Base-by-base conservation (phyloP, 495 filamentous ascomycete species). In the Hypoxylon crocopeplum region DNA sequence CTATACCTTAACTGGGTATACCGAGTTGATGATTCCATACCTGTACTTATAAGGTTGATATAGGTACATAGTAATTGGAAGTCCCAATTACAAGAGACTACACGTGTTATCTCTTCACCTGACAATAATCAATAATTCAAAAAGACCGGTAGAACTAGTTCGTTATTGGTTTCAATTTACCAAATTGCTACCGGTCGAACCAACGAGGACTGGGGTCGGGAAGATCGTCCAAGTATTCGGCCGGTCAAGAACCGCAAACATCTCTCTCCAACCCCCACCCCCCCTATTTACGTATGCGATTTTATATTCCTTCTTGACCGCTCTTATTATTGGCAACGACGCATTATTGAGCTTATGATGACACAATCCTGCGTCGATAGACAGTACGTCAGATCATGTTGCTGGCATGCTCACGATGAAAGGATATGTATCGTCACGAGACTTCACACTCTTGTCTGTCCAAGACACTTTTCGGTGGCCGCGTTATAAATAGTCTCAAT, bases 141-240 rank as follows among this genome's bases (percentile, higher is more conserved):
- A 8, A 15, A 38, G 20, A 59, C 30, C 41, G 44, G 27, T 17
- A 44, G 13, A 50, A 30, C 36, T 37, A 48, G 27, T 27, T 48
- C 24, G 16, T 29, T 37, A 42, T 47, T 53, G 46, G 24, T 34
- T 48, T 29, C 48, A 49, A 47, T 32, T 27, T 12, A 16, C 25
- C 8, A 30, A 22, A 30, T 6, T 29, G 37, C 30, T 37, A 48
- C 21, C 36, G 48, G 55, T 37, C 39, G 41, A 32, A 52, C 47
- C 24, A 24, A 54, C 22, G 41, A 40, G 44, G 25, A 42, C 42
- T 59, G 53, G 54, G 48, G 45, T 50, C 20, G 49, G 61, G 49
- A 58, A 54, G 60, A 64, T 64, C 53, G 22, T 64, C 34, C 30
- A 49, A 54, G 32, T 25, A 58, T 64, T 64, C 60, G 54, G 48